Evolutionary conservation across 2,329 filamentous ascomycete species (phyloP), one percentile per base, ranked within the genome.

Genomic region (Exophiala alcalophila): DNA sequence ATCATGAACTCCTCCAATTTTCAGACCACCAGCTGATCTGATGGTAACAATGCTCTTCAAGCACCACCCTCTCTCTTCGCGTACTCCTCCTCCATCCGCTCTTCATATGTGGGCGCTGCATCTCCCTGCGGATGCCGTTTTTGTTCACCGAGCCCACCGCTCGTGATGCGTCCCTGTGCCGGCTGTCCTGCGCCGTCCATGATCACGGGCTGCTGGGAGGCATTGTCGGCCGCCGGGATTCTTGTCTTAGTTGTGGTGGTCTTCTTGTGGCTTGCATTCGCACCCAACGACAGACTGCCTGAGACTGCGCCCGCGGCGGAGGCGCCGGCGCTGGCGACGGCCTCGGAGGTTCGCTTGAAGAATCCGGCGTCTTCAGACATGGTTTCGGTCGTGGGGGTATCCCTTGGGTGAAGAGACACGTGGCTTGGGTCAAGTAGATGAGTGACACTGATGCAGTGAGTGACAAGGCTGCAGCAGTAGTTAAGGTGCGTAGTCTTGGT

Each of bases 51-150:
- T 16, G 3, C 10, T 14, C 3, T 25, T 52, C 37, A 52, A 29
- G 49, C 49, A 23, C 49, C 49, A 9, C 49, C 49, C 30, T 70
- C 68, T 35, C 67, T 54, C 63, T 69, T 67, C 44, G 65, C 65
- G 57, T 69, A 68, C 54, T 72, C 69, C 32, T 69, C 68, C 57
- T 69, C 69, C 56, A 71, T 71, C 10, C 65, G 61, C 54, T 71
- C 67, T 47, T 68, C 62, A 47, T 70, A 71, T 27, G 67, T 46
- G 9, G 61, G 59, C 46, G 70, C 67, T 2, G 64, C 66, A 44
- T 70, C 66, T 33, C 65, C 65, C 50, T 62, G 42, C 16, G 47
- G 53, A 15, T 53, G 14, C 18, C 38, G 33, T 37, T 53, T 49
- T 42, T 53, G 47, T 19, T 44, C 33, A 7, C 44, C 49, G 10